Evolutionary conservation across 148 eudicot species (phyloP).

Genomic region (Chenopodium suecicum): DNA sequence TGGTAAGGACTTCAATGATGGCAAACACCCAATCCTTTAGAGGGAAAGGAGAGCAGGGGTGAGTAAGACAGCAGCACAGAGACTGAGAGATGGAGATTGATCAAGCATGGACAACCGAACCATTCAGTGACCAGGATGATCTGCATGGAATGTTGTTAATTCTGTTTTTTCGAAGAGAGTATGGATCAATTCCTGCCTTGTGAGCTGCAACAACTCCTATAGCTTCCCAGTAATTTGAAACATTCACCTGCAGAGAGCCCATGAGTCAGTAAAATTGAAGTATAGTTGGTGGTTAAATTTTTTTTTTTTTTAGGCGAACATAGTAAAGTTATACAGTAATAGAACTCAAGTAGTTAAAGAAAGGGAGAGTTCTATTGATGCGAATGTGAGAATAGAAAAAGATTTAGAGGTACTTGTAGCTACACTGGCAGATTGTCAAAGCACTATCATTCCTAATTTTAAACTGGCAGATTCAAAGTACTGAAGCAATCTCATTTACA

Average conservation of each 20-base stretch:
- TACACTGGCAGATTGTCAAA: not conserved
- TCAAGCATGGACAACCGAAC: constrained; percentile 26
- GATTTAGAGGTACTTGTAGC: not conserved
- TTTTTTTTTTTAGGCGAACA: too few relatives aligned
- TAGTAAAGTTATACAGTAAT: too few relatives aligned
- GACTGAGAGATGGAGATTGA: not conserved
- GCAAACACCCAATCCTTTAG: not conserved
- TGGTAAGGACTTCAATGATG: not conserved
- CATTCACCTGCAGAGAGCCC: constrained; percentile 55
- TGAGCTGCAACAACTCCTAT: constrained; percentile 93
- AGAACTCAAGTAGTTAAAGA: too few relatives aligned
- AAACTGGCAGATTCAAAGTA: not conserved
- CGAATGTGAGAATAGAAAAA: not conserved
- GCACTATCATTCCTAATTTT: not conserved
- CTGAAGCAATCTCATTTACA: not conserved
- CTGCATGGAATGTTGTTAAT: constrained; percentile 45
- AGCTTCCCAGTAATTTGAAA: constrained; percentile 94
- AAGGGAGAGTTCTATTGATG: not conserved
- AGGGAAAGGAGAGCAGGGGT: not conserved
- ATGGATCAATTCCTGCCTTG: constrained; percentile 86
- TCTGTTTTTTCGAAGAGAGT: constrained; percentile 63
- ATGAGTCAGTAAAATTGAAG: not conserved
- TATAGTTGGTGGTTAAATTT: not conserved
- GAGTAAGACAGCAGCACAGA: not conserved
- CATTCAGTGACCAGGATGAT: constrained; percentile 42